Percentiles rank a stretch among this genome's conserved stretches.
phyloP scores from a whole-genome alignment of 192 early-diverging fungal genomes.

The Geranomyces variabilis region DNA sequence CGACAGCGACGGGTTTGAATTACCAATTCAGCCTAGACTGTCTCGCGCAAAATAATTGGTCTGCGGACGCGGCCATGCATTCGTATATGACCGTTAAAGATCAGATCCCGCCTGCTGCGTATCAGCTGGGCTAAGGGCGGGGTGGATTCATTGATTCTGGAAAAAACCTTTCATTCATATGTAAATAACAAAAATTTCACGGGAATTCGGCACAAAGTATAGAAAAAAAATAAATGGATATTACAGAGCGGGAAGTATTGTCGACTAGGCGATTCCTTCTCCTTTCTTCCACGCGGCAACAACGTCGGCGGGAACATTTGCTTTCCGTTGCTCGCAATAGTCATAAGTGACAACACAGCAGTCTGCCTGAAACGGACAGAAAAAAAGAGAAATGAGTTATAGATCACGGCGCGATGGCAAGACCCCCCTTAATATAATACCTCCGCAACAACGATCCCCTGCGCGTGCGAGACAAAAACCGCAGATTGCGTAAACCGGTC shows the following conservation, averaged over 20 bases:
- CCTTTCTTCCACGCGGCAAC: slow-evolving; percentile 26
- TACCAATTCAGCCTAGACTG: slow-evolving; percentile 43
- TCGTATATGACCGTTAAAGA: slow-evolving; percentile 41
- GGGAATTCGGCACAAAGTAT: too few species aligned
- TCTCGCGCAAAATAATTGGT: slow-evolving; percentile 42
- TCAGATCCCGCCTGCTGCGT: slow-evolving; percentile 28
- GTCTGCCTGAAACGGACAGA: slow-evolving; percentile 3
- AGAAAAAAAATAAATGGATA: too few species aligned
- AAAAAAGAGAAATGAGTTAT: too few species aligned
- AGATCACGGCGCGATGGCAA: too few species aligned
- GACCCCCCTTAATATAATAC: slow-evolving; percentile 9
- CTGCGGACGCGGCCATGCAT: slow-evolving; percentile 27
- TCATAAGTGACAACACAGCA: slow-evolving; percentile 44
- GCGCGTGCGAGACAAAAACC: slow-evolving; percentile 47
- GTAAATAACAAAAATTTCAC: too few species aligned
- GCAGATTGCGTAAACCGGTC: slow-evolving; percentile 45
- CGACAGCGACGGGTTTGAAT: slow-evolving; percentile 42
- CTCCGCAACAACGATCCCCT: slow-evolving; percentile 45
- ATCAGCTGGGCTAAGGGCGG: slow-evolving; percentile 6
- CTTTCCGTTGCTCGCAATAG: slow-evolving; percentile 40
- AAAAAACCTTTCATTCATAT: too few species aligned
- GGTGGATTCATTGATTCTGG: too few species aligned
- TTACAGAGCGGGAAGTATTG: too few species aligned
- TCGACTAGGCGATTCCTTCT: slow-evolving; percentile 1
- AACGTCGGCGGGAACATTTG: slow-evolving; percentile 39